Evolutionary conservation across 2,329 filamentous ascomycete species (phyloP).

Genomic region (Ascochyta koolunga): DNA sequence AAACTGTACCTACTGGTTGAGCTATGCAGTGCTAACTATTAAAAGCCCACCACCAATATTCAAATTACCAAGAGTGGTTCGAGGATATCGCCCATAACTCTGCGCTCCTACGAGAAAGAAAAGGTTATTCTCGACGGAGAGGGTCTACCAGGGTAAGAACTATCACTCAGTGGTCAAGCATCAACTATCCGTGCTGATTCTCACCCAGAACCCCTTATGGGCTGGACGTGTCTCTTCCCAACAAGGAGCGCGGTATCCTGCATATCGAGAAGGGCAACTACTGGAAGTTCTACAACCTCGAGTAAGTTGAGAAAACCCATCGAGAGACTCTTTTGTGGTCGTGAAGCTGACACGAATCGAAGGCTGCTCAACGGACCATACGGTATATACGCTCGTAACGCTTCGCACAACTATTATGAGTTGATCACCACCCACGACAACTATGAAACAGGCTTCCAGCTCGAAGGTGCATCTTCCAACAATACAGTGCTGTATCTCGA

Average conservation of each 20-base stretch:
- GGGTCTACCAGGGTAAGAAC: slow-evolving; percentile 9
- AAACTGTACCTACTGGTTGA: no score
- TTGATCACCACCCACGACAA: slow-evolving; percentile 47
- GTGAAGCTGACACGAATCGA: background rate
- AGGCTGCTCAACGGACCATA: slow-evolving; percentile 46
- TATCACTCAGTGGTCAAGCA: no score
- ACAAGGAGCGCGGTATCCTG: slow-evolving; percentile 55
- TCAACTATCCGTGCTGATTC: background rate
- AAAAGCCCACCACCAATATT: slow-evolving; percentile 53
- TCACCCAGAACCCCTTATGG: slow-evolving; percentile 12
- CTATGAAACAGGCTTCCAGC: slow-evolving; percentile 49
- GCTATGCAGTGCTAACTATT: no score
- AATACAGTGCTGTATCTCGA: slow-evolving; percentile 33
- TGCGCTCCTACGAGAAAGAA: slow-evolving; percentile 18
- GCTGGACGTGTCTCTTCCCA: slow-evolving; percentile 27
- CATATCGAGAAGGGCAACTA: slow-evolving; percentile 55
- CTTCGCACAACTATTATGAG: slow-evolving; percentile 48
- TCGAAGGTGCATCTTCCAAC: slow-evolving; percentile 40
- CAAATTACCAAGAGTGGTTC: slow-evolving; percentile 48
- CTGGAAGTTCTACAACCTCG: slow-evolving; percentile 55
- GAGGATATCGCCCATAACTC: slow-evolving; percentile 37
- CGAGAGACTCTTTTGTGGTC: background rate
- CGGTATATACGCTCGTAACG: slow-evolving; percentile 45
- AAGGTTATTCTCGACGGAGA: slow-evolving; percentile 22
- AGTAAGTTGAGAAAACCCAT: background rate